phyloP scores from a whole-genome alignment of 2,329 filamentous ascomycete genomes.

The Aspergillus carbonarius region DNA sequence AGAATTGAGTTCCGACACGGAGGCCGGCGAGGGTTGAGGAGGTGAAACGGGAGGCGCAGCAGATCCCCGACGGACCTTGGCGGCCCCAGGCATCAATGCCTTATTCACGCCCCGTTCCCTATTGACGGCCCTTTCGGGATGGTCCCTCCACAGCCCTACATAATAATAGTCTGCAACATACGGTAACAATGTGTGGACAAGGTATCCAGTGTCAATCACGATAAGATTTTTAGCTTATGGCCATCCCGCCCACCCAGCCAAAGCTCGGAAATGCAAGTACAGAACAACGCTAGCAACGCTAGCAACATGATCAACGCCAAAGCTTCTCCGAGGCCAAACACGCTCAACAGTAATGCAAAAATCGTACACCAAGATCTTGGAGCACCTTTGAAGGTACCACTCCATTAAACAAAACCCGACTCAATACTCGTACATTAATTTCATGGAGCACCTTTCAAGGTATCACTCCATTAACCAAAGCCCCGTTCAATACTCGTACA shows the following conservation, averaged over 20 bases:
- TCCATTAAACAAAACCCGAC: no score
- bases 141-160: no score
- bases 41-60: slow-evolving; percentile 4
- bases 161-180: no score
- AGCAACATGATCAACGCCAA: no score
- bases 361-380: not conserved
- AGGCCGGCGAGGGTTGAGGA: not conserved
- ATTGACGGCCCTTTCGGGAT: slow-evolving; percentile 4
- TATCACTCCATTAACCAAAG: not conserved
- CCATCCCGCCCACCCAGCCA: no score
- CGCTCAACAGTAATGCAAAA: not conserved
- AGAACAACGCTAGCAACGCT: no score
- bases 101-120: slow-evolving; percentile 2
- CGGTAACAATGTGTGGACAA: no score
- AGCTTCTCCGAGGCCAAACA: not conserved
- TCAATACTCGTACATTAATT: not conserved
- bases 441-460: not conserved
- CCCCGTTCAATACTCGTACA: no score
- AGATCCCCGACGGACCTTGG: not conserved
- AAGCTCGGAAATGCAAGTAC: no score
- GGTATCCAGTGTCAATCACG: no score
- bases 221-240: no score
- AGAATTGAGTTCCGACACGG: not conserved
- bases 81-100: slow-evolving; percentile 2
- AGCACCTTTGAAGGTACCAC: not conserved